Conservation (phyloP, 148 eudicot species). For the Oxyria digyna region DNA sequence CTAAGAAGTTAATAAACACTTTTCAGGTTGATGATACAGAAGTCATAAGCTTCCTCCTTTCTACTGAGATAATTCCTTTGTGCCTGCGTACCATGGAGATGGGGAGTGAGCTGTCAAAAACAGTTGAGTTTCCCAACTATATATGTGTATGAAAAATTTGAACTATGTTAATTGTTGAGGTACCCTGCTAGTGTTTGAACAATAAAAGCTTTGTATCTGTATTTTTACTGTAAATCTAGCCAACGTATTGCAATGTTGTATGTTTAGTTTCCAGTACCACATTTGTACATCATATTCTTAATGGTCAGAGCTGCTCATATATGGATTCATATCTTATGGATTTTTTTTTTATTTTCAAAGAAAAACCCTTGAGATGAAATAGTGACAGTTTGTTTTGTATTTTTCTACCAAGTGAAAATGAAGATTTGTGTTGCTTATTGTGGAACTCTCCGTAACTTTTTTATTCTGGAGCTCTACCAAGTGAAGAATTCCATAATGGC, state of each 20-base stretch:
- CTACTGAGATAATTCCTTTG: slow-evolving; percentile 89
- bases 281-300: not conserved
- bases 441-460: too few species aligned
- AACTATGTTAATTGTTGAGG: not conserved
- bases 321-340: not conserved
- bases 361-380: not conserved
- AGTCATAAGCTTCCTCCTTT: slow-evolving; percentile 85
- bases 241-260: not conserved
- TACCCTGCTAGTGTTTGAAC: not conserved
- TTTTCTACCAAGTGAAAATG: too few species aligned
- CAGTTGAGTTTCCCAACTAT: slow-evolving; percentile 36
- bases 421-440: too few species aligned
- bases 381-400: not conserved
- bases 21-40: slow-evolving; percentile 82
- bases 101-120: slow-evolving; percentile 95
- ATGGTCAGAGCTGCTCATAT: not conserved
- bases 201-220: not conserved
- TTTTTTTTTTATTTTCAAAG: not conserved
- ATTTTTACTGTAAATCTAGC: not conserved
- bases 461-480: too few species aligned
- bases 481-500: too few species aligned
- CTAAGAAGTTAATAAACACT: not conserved
- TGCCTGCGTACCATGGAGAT: slow-evolving; percentile 98
- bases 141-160: not conserved
- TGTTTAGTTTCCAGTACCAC: not conserved